phyloP scores from a whole-genome alignment of 176 grass and related monocot genomes.

The Chloris gayana region DNA sequence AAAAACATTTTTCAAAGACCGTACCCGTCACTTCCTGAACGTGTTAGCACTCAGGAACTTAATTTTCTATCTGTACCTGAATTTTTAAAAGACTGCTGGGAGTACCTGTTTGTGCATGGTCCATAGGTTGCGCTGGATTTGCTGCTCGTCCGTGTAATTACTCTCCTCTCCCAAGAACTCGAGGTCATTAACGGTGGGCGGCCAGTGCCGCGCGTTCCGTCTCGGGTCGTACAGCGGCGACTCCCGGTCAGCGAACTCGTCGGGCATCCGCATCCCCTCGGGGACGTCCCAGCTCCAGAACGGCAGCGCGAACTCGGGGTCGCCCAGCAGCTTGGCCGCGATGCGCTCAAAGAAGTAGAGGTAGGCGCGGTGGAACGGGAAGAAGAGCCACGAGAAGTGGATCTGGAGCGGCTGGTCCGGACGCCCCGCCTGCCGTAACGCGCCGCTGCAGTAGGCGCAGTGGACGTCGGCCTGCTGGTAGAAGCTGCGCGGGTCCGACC shows the following conservation, averaged over 20 bases:
- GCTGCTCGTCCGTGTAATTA: slow-evolving; percentile 24
- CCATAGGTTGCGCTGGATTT: slow-evolving; percentile 42
- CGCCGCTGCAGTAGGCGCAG: slow-evolving; percentile 64
- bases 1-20: neutral
- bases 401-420: slow-evolving; percentile 36
- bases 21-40: neutral
- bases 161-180: neutral
- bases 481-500: slow-evolving; percentile 55
- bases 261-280: slow-evolving; percentile 54
- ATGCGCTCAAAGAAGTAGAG: slow-evolving; percentile 75
- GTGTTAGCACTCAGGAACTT: neutral
- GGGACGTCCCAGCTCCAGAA: slow-evolving; percentile 69
- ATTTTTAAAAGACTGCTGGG: neutral
- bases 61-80: too few relatives aligned
- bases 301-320: slow-evolving; percentile 48
- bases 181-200: slow-evolving; percentile 39
- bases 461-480: slow-evolving; percentile 62
- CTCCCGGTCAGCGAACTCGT: slow-evolving; percentile 25
- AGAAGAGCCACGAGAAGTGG: slow-evolving; percentile 64
- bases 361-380: slow-evolving; percentile 60
- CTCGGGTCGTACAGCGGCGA: slow-evolving; percentile 48
- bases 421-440: slow-evolving; percentile 42
- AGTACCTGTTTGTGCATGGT: slow-evolving; percentile 48
- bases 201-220: slow-evolving; percentile 38
- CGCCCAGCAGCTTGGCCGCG: slow-evolving; percentile 49